A percentile compares a stretch with the other conserved stretches of the same genome.
Evolutionary conservation across 2,329 filamentous ascomycete species (phyloP).

Genomic region (Monosporascus sp.): DNA sequence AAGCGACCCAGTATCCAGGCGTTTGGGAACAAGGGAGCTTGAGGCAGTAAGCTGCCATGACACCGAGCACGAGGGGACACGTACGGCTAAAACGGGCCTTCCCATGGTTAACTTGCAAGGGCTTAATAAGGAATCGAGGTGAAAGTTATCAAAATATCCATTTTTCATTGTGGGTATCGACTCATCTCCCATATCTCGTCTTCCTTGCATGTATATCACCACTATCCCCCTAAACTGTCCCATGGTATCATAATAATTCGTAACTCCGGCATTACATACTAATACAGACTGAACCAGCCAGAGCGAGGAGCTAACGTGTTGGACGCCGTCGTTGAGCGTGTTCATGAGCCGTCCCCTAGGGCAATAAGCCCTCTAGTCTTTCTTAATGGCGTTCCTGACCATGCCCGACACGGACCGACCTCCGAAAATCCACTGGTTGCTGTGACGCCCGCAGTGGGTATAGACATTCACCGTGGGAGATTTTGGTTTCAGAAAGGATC

Average conservation of each 20-base stretch:
- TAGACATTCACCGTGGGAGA: constrained; percentile 44
- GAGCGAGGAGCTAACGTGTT: background rate
- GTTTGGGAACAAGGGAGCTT: no score
- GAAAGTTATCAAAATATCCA: background rate
- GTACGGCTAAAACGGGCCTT: no score
- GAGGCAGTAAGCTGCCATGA: no score
- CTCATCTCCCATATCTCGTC: background rate
- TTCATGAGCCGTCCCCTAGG: constrained; percentile 4
- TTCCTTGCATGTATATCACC: background rate
- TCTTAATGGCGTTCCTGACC: constrained; percentile 36
- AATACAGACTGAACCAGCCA: constrained; percentile 5
- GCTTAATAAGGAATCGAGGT: background rate
- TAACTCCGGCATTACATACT: constrained; percentile 5
- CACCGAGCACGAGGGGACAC: no score
- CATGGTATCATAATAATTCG: constrained; percentile 1
- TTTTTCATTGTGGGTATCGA: background rate
- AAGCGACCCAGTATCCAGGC: no score
- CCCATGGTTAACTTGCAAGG: no score
- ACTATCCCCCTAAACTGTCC: background rate
- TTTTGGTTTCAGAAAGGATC: constrained; percentile 22
- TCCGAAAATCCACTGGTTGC: constrained; percentile 47
- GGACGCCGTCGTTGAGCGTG: background rate
- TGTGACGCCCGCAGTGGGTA: constrained; percentile 51
- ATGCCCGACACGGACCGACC: constrained; percentile 41
- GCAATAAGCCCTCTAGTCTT: constrained; percentile 9